Percentiles rank a stretch among this genome's conserved stretches.
Evolutionary conservation across 2,329 filamentous ascomycete genomes (phyloP).

Genomic region (Verticillium nubilum): DNA sequence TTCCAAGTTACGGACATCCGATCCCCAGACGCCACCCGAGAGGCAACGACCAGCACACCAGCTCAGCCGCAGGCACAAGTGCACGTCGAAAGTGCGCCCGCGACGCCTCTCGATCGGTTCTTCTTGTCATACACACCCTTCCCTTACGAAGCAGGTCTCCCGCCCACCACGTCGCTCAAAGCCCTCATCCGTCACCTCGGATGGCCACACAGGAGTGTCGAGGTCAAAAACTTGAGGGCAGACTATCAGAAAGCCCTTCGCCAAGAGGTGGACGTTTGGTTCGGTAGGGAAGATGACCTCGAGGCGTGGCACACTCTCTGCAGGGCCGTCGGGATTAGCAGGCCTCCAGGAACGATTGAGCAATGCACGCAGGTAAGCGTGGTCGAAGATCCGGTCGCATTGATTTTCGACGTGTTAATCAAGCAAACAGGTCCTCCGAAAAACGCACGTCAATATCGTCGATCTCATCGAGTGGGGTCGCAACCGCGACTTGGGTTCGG

Average conservation of each 20-base stretch:
- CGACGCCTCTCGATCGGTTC: constrained; percentile 12
- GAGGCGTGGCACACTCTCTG: constrained; percentile 3
- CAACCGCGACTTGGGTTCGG: constrained; percentile 5
- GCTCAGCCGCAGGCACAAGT: background rate
- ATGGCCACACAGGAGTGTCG: background rate
- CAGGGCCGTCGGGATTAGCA: constrained; percentile 1
- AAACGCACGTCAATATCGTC: constrained; percentile 5
- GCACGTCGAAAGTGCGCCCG: background rate
- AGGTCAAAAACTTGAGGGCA: background rate
- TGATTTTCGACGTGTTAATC: background rate
- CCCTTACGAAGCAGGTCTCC: constrained; percentile 2
- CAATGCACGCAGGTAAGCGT: background rate
- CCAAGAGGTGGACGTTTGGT: constrained; percentile 1
- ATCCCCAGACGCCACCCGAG: background rate
- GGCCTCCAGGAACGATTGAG: background rate
- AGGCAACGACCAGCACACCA: background rate
- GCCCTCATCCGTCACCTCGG: background rate
- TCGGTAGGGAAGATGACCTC: constrained; percentile 2
- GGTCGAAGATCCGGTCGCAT: background rate
- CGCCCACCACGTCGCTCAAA: background rate
- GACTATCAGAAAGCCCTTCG: constrained; percentile 3
- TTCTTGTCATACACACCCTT: constrained; percentile 8
- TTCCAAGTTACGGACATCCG: background rate
- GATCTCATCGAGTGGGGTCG: constrained; percentile 7
- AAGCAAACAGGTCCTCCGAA: background rate